These are phyloP conservation scores for Nigrospora sphaerica DNA, from an alignment of 2,329 filamentous ascomycete genomes.

Conservation along the genomic window DNA sequence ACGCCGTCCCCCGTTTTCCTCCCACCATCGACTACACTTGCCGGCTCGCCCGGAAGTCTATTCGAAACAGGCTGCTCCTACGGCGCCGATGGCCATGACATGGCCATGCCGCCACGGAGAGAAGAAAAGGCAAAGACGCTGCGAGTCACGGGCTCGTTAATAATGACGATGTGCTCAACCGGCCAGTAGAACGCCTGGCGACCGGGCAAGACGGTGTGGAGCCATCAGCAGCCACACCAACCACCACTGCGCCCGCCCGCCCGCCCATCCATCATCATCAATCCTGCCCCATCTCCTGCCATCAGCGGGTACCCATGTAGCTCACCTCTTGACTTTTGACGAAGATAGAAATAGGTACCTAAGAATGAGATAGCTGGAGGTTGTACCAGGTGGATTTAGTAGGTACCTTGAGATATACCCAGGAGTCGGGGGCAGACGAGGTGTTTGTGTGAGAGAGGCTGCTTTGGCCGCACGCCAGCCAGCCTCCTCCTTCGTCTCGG, in stretches of 20 bases:
- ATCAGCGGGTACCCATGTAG: no score
- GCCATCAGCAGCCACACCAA: slow-evolving; percentile 17
- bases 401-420: no score
- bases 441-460: no score
- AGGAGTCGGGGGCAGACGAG: no score
- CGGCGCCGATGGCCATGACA: slow-evolving; percentile 1
- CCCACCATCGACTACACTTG: no score
- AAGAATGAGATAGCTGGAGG: no score
- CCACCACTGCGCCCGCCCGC: not conserved
- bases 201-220: slow-evolving; percentile 19
- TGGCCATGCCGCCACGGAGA: slow-evolving; percentile 3
- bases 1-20: no score
- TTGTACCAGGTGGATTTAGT: no score
- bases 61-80: slow-evolving; percentile 1
- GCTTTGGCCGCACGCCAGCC: not conserved
- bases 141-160: slow-evolving; percentile 25
- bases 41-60: not conserved
- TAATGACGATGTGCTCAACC: slow-evolving; percentile 23
- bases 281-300: no score
- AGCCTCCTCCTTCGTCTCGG: not conserved
- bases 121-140: slow-evolving; percentile 16
- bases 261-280: no score
- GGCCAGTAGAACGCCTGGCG: slow-evolving; percentile 11
- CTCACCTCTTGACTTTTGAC: no score
- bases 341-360: no score